Conservation (phyloP, 768 basidiomycete genomes). For the Boletus reticuloceps region DNA sequence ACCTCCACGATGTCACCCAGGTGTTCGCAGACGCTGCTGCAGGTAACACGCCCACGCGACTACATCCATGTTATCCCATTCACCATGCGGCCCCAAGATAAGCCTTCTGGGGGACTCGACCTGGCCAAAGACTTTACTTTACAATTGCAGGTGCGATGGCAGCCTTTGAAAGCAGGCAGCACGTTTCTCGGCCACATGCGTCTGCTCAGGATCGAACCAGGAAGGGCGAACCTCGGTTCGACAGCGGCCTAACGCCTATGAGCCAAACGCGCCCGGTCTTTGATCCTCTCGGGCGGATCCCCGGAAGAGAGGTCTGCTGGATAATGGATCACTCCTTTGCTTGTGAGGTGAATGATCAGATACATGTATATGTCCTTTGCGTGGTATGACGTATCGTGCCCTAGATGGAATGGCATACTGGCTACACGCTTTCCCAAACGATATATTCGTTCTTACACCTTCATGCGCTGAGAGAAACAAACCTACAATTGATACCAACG, state of each 20-base stretch:
- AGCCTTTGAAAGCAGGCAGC: slow-evolving; percentile 39
- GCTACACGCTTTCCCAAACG: slow-evolving; percentile 80
- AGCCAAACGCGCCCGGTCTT: slow-evolving; percentile 50
- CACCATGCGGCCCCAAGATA: no score
- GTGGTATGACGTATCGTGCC: slow-evolving; percentile 10
- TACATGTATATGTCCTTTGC: slow-evolving; percentile 4
- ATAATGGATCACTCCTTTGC: slow-evolving; percentile 75
- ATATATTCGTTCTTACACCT: slow-evolving; percentile 76
- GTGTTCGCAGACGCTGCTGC: no score
- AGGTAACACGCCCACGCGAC: no score
- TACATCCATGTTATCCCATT: no score
- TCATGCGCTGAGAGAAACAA: slow-evolving; percentile 59
- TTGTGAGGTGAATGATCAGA: slow-evolving; percentile 65
- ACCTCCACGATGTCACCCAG: no score
- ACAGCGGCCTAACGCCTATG: slow-evolving; percentile 64
- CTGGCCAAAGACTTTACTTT: no score
- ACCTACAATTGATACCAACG: slow-evolving; percentile 47
- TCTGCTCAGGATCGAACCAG: slow-evolving; percentile 39
- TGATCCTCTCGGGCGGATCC: slow-evolving; percentile 54
- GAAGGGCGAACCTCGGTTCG: slow-evolving; percentile 90
- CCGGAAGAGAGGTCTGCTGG: slow-evolving; percentile 84
- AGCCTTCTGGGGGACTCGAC: no score
- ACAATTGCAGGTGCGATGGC: no score
- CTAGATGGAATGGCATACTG: slow-evolving; percentile 87
- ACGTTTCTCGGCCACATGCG: slow-evolving; percentile 1